Base-by-base conservation (phyloP, 2,329 filamentous ascomycete genomes). In the Penicillium freii region DNA sequence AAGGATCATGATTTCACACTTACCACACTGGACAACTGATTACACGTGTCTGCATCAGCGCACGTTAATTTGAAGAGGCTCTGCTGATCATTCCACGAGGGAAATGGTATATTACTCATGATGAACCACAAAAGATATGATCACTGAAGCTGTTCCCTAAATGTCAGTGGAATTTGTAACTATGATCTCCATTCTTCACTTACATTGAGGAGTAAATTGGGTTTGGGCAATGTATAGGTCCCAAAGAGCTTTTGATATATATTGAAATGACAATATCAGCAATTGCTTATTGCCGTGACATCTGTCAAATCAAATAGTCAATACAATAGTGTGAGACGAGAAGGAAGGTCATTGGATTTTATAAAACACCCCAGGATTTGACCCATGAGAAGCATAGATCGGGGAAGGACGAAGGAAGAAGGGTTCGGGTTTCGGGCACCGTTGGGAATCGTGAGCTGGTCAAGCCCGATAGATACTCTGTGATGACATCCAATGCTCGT, bases 51-150 rank as follows among this genome's bases (percentile, higher is more conserved):
- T 25, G 68, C 58, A 60, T 72, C 71, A 47, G 67, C 61, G 56
- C 65, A 71, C 42, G 71, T 65, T 53, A 72, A 60, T 47, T 67
- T 68, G 55, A 72, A 71, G 54, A 71, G 63, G 54, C 59, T 66
- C 54, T 67, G 63, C 54, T 72, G 69, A 33, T 73, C 69, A 39
- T 61, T 54, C 71, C 71, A 73, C 49, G 66, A 59, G 34, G 65
- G 64, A 31, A 70, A 70, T 2, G 57, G 62, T 31, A 71, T 60
- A 47, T 57, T 66, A 58, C 63, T 67, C 71, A 73, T 73, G 31
- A 31, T 66, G 62, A 54, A 59, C 45, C 38, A 31, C 19, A 43
- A 10, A 51, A 40, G 34, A 21, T 43, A 52, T 38, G 40, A 21
- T 33, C 23, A 52, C 15, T 59, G 49, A 48, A 38, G 23, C 40